phyloP scores from a whole-genome alignment of 306 rosid genomes.

The Cajanus cajan region DNA sequence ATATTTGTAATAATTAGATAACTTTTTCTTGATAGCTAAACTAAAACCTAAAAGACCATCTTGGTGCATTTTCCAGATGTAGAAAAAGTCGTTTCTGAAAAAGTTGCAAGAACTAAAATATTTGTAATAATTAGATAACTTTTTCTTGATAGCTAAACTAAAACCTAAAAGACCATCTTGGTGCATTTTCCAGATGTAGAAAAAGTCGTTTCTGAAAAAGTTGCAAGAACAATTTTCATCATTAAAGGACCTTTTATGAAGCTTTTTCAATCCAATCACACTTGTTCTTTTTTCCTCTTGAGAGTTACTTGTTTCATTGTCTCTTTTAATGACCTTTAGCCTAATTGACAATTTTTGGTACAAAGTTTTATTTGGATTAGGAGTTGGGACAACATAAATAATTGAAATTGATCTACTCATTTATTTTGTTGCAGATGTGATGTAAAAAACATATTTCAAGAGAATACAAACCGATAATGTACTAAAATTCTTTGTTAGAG shows the following conservation, averaged over 20 bases:
- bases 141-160: neutral
- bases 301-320: neutral
- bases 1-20: neutral
- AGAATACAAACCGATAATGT: conserved; percentile 38
- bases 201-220: neutral
- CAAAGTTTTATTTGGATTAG: neutral
- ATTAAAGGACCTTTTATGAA: neutral
- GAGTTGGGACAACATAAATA: neutral
- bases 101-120: neutral
- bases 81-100: neutral
- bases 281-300: neutral
- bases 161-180: neutral
- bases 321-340: conserved; percentile 13
- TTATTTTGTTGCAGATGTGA: conserved; percentile 10
- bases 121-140: neutral
- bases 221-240: neutral
- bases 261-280: neutral
- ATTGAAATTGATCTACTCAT: conserved; percentile 12
- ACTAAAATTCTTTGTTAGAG: conserved; percentile 46
- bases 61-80: neutral
- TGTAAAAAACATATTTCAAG: conserved; percentile 9
- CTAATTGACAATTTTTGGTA: neutral
- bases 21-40: neutral
- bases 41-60: neutral
- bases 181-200: neutral